phyloP scores from a whole-genome alignment of 2,329 filamentous ascomycete genomes.

The Colletotrichum phormii region DNA sequence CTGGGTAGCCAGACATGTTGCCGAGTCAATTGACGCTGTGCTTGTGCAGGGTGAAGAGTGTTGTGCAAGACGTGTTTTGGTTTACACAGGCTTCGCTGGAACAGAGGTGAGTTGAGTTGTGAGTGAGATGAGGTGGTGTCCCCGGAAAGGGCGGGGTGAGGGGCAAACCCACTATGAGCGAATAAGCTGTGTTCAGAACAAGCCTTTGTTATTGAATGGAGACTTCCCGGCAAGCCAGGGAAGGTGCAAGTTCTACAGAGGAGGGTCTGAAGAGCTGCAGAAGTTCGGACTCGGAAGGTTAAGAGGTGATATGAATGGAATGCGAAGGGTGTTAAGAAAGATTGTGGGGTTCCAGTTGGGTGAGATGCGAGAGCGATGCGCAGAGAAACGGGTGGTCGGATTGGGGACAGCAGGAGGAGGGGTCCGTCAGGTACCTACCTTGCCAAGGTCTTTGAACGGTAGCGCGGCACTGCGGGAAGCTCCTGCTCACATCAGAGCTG shows the following conservation, averaged over 20 bases:
- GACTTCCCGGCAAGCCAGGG: background rate
- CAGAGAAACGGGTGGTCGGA: slow-evolving; percentile 2
- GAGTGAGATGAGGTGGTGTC: slow-evolving; percentile 19
- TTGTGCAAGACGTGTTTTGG: slow-evolving; percentile 3
- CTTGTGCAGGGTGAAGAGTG: background rate
- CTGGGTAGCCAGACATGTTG: slow-evolving; percentile 50
- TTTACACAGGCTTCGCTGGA: slow-evolving; percentile 9
- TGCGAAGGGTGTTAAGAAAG: slow-evolving; percentile 4
- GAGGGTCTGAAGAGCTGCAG: background rate
- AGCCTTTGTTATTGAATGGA: background rate
- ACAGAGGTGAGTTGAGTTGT: slow-evolving; percentile 1
- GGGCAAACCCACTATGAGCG: slow-evolving; percentile 21
- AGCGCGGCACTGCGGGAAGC: background rate
- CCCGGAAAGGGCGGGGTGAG: slow-evolving; percentile 21
- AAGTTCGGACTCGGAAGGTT: slow-evolving; percentile 14
- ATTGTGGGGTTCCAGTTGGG: slow-evolving; percentile 6
- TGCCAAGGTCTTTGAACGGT: background rate
- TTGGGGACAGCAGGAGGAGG: background rate
- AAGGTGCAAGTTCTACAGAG: background rate
- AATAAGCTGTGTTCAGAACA: slow-evolving; percentile 1
- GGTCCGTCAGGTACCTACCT: slow-evolving; percentile 1
- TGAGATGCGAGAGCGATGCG: slow-evolving; percentile 8
- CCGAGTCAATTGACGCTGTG: background rate
- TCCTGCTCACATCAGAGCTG: background rate
- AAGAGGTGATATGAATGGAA: slow-evolving; percentile 22